Percentiles rank a stretch among this genome's conserved stretches.
These are phyloP conservation scores for Populus hybrid DNA, from an alignment of 441 rosid genomes.

Conservation along the genomic window DNA sequence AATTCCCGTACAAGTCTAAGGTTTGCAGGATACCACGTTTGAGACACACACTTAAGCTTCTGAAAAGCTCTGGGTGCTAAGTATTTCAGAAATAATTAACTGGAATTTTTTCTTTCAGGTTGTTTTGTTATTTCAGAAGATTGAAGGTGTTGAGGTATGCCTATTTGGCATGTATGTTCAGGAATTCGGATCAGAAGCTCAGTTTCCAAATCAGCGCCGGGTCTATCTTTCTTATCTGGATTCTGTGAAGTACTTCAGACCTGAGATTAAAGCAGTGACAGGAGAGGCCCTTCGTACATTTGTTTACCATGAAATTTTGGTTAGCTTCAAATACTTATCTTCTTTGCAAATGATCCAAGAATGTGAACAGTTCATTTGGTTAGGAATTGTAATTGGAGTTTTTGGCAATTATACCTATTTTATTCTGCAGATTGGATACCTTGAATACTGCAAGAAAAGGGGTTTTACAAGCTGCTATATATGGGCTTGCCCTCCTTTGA, in stretches of 20 bases:
- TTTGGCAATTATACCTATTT: conserved; percentile 3
- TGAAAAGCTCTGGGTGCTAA: background rate
- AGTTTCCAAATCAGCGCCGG: conserved; percentile 86
- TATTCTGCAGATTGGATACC: conserved; percentile 82
- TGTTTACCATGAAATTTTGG: conserved; percentile 99
- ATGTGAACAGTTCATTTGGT: background rate
- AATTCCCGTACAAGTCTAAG: conserved; percentile 96
- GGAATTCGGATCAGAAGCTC: conserved; percentile 94
- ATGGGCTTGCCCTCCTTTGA: conserved; percentile 99
- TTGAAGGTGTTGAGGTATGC: conserved; percentile 99
- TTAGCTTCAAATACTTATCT: conserved; percentile 31
- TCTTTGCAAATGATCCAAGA: conserved; percentile 8
- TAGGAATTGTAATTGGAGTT: background rate
- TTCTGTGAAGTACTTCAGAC: conserved; percentile 97
- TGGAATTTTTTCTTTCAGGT: conserved; percentile 59
- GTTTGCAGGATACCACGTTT: conserved; percentile 27
- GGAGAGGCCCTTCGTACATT: conserved; percentile 99
- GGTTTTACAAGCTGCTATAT: conserved; percentile 99
- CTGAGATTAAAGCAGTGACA: conserved; percentile 85
- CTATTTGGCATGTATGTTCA: conserved; percentile 99
- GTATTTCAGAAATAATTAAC: conserved; percentile 3
- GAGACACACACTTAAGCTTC: background rate
- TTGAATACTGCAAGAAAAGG: conserved; percentile 96
- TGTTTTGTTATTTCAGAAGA: conserved; percentile 92
- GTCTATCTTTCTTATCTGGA: conserved; percentile 97